Base-by-base conservation (phyloP, 1,139 yeast species). In the Saccharomyces hybrid region DNA sequence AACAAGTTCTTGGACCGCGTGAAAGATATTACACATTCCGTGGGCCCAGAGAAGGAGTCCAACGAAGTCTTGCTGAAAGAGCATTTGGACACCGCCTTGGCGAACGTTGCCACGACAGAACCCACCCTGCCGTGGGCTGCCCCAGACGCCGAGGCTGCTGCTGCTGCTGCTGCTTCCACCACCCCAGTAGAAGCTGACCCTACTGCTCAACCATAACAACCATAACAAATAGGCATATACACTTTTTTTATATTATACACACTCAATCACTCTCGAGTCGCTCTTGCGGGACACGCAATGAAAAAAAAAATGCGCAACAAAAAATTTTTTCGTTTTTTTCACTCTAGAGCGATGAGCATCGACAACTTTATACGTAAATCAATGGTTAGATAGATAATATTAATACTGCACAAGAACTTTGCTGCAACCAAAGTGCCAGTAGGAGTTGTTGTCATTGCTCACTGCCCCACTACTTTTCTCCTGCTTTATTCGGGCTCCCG, bases 1-100 rank as follows among this genome's bases (percentile, higher is more conserved):
- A 76, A 76, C 51, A 83, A 81, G 69, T 91, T 83, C 67, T 69
- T 85, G 64, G 76, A 77, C 55, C 76, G 81, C 53, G 88, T 85
- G 29, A 84, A 84, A 58, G 74, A 80, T 62, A 78, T 77, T 63
- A 79, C 78, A 68, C 70, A 69, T 51, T 55, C 54, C 13, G 60
- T 61, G 9, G 67, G 64, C 1, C 65, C 69, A 5, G 63, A 61
- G 46, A 69, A 68, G 54, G 64, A 61, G 44, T 54, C 55, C 4
- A 63, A 67, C 52, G 72, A 69, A 55, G 51, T 50, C 11, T 49
- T 62, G 23, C 56, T 69, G 51, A 59, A 63, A 41, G 60, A 60
- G 16, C 71, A 68, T 55, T 55, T 68, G 50, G 59, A 60, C 44
- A 53, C 56, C 9, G 52, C 61, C 29, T 55, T 69, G 50, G 64